Percentiles rank a stretch among this genome's conserved stretches.
These are phyloP conservation scores for Edaphochlamys debaryana DNA, from an alignment of 139 green algal genomes.

Conservation along the genomic window DNA sequence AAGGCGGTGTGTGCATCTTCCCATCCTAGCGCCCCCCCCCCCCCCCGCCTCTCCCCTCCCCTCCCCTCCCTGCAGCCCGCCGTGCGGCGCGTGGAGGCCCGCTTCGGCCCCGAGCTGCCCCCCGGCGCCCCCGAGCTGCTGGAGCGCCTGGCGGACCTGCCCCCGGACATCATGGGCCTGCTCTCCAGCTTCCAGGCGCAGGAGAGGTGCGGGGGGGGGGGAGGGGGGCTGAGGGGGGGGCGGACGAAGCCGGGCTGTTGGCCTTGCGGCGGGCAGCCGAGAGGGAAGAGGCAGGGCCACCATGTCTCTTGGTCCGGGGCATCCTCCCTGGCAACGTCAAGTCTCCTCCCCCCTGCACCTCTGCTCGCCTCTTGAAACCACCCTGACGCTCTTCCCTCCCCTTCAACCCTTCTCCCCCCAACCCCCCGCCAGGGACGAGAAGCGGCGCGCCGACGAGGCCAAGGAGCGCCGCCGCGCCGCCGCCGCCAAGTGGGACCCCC, in stretches of 20 bases:
- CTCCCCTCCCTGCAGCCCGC: background rate
- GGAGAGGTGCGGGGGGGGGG: slow-evolving; percentile 9
- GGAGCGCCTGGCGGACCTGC: slow-evolving; percentile 5
- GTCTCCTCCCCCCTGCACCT: no score
- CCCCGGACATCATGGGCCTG: slow-evolving; percentile 12
- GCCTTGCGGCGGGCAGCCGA: background rate
- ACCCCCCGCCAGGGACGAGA: slow-evolving; percentile 29
- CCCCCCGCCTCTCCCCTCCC: no score
- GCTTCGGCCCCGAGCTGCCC: slow-evolving; percentile 33
- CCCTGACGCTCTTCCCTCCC: no score
- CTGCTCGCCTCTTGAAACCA: no score
- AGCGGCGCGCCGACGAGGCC: slow-evolving; percentile 13
- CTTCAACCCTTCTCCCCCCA: no score
- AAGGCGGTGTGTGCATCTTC: no score
- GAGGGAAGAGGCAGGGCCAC: background rate
- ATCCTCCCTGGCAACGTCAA: background rate
- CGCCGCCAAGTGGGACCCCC: slow-evolving; percentile 21
- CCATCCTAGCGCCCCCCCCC: no score
- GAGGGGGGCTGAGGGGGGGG: background rate
- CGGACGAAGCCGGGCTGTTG: background rate
- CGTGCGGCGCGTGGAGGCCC: slow-evolving; percentile 2
- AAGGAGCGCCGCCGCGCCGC: slow-evolving; percentile 1
- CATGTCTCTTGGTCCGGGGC: background rate
- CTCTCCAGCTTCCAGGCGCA: slow-evolving; percentile 13
- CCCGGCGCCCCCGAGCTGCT: background rate